These are phyloP conservation scores for Boletus bicolor DNA, from an alignment of 768 basidiomycete genomes.

Conservation along the genomic window DNA sequence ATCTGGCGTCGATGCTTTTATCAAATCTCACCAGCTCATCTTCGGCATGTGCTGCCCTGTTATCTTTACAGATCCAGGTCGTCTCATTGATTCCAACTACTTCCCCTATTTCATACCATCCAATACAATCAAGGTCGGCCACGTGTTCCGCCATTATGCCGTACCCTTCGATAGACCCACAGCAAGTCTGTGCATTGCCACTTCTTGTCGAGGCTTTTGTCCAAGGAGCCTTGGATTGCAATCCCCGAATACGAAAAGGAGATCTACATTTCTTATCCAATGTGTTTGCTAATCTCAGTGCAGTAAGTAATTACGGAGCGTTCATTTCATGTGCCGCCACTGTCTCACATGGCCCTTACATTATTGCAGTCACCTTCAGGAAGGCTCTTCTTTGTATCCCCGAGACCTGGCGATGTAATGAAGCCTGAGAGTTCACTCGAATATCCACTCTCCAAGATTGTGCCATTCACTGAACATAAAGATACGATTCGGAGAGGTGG, in stretches of 20 bases:
- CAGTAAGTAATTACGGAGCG: conserved; percentile 45
- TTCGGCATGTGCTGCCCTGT: conserved; percentile 57
- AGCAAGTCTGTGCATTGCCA: conserved; percentile 64
- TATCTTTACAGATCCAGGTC: conserved; percentile 64
- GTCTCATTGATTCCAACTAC: conserved; percentile 41
- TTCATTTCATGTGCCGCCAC: background rate
- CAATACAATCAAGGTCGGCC: conserved; percentile 76
- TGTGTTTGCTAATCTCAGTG: conserved; percentile 89
- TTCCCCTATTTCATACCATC: conserved; percentile 58
- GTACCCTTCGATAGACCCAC: conserved; percentile 54
- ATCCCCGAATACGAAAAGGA: conserved; percentile 61
- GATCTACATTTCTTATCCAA: conserved; percentile 88
- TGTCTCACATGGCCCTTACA: background rate
- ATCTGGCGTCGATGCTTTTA: conserved; percentile 94
- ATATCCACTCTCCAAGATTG: conserved; percentile 79
- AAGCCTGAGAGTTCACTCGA: conserved; percentile 49
- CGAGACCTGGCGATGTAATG: conserved; percentile 51
- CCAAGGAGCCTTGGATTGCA: conserved; percentile 58
- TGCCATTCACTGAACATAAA: conserved; percentile 86
- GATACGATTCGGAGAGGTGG: conserved; percentile 86
- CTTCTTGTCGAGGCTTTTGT: conserved; percentile 89
- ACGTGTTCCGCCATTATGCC: conserved; percentile 74
- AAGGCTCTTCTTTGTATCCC: conserved; percentile 74
- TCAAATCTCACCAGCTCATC: conserved; percentile 88
- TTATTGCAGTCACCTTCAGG: conserved; percentile 63